Evolutionary conservation across 805 yeast species (phyloP), one percentile per base, ranked within the genome.

Genomic region (Candida piceae): DNA sequence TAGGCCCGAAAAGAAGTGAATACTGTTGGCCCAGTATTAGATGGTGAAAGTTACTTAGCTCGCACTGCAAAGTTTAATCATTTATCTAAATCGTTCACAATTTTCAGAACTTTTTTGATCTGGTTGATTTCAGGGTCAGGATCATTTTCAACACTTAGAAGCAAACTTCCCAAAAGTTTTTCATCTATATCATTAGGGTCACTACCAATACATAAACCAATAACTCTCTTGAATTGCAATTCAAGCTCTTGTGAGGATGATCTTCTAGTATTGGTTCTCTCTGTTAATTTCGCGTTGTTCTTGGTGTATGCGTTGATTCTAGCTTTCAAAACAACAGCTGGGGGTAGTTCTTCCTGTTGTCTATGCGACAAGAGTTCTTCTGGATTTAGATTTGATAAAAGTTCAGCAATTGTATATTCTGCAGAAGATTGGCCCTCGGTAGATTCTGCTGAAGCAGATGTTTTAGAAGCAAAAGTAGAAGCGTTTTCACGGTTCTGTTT

Each of bases 101-200:
- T 57, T 29, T 58, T 55, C 19, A 59, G 37, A 26, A 58, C 64
- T 34, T 59, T 59, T 30, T 54, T 57, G 22, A 59, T 57, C 39
- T 59, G 63, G 9, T 55, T 49, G 28, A 59, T 56, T 30, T 59
- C 64, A 5, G 64, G 64, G 43, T 74, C 83, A 2, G 85, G 83
- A 54, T 82, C 89, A 43, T 90, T 83, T 45, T 89, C 95, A 5
- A 90, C 96, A 15, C 96, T 96, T 52, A 81, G 84, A 22, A 93
- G 76, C 34, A 90, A 69, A 4, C 90, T 95, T 46, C 85, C 93
- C 34, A 90, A 69, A 49, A 93, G 71, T 13, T 46, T 46, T 30
- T 59, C 66, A 39, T 60, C 64, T 22, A 93, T 94, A 44, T 79
- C 81, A 36, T 73, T 75, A 36, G 83, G 84, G 32, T 79, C 88